phyloP scores from a whole-genome alignment of 257 asterid species.

The Plantago elongata region DNA sequence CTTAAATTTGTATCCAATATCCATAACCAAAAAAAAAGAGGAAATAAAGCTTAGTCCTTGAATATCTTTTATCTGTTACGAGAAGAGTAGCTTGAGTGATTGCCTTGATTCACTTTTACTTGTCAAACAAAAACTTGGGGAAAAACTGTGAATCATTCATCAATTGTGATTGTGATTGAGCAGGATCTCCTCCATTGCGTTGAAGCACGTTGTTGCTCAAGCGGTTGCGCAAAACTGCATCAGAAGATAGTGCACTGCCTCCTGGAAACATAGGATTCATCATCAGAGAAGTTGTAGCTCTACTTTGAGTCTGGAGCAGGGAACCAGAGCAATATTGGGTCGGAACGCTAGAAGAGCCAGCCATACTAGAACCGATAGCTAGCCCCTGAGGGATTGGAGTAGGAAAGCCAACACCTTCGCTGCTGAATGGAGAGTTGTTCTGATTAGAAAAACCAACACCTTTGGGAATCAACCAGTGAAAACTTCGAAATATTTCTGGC shows the following conservation, averaged over 20 bases:
- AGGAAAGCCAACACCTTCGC: conserved; percentile 19
- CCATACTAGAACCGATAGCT: neutral
- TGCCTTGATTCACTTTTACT: too few species aligned
- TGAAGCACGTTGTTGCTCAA: neutral
- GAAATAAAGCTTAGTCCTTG: too few species aligned
- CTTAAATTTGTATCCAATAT: too few species aligned
- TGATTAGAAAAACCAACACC: conserved; percentile 18
- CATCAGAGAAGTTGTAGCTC: conserved; percentile 14
- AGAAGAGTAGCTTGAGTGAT: too few species aligned
- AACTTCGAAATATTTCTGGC: conserved; percentile 18
- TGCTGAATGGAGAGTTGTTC: conserved; percentile 9
- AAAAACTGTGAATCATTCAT: neutral
- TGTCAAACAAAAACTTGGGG: too few species aligned
- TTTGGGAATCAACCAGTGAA: conserved; percentile 20
- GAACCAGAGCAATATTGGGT: conserved; percentile 18
- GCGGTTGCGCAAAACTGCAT: conserved; percentile 7
- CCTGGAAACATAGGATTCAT: conserved; percentile 13
- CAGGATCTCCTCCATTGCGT: conserved; percentile 9
- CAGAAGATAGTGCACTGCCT: conserved; percentile 16
- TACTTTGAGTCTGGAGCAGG: conserved; percentile 10
- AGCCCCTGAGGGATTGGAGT: conserved; percentile 20
- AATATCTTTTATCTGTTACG: too few species aligned
- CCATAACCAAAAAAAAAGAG: too few species aligned
- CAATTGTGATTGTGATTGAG: conserved; percentile 1
- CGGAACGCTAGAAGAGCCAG: conserved; percentile 21